Conservation (phyloP, 106 monocot genomes). For the Apostasia ramifera region DNA sequence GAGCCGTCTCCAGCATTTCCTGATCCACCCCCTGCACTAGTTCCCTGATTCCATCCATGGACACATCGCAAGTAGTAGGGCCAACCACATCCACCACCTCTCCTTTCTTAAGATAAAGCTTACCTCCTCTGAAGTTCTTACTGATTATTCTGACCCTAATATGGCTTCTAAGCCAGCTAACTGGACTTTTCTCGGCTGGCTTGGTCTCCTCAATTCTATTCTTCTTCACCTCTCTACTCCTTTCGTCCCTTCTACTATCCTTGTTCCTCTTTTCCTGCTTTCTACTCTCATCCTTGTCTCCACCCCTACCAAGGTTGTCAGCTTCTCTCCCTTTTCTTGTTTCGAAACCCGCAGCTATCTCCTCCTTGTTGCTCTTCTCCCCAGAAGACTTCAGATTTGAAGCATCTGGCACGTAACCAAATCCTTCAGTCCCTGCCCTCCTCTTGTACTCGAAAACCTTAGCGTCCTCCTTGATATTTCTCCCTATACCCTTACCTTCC, state of each 20-base stretch:
- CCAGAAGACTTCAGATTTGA: constrained; percentile 3
- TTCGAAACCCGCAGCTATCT: constrained; percentile 8
- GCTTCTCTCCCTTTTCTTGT: constrained; percentile 12
- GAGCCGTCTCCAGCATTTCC: constrained; percentile 75
- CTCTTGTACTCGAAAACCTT: constrained; percentile 56
- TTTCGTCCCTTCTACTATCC: not conserved
- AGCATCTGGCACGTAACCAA: constrained; percentile 45
- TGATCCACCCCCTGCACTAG: constrained; percentile 84
- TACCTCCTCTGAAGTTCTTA: constrained; percentile 60
- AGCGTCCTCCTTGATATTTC: constrained; percentile 51
- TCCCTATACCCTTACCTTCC: constrained; percentile 66
- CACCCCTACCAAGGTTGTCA: constrained; percentile 5
- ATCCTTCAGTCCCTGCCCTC: constrained; percentile 49
- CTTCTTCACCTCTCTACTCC: constrained; percentile 6
- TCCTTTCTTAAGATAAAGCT: constrained; percentile 79
- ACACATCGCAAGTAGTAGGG: constrained; percentile 67
- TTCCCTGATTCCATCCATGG: constrained; percentile 69
- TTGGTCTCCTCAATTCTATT: not conserved
- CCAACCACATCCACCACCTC: constrained; percentile 80
- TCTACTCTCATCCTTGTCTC: constrained; percentile 8
- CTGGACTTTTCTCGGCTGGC: constrained; percentile 3
- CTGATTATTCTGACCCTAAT: constrained; percentile 87
- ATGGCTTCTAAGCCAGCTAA: constrained; percentile 77
- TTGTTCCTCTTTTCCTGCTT: constrained; percentile 3
- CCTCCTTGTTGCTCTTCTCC: constrained; percentile 15